Evolutionary conservation across 768 basidiomycete genomes (phyloP).

Genomic region (Agrocybe chaxingu): DNA sequence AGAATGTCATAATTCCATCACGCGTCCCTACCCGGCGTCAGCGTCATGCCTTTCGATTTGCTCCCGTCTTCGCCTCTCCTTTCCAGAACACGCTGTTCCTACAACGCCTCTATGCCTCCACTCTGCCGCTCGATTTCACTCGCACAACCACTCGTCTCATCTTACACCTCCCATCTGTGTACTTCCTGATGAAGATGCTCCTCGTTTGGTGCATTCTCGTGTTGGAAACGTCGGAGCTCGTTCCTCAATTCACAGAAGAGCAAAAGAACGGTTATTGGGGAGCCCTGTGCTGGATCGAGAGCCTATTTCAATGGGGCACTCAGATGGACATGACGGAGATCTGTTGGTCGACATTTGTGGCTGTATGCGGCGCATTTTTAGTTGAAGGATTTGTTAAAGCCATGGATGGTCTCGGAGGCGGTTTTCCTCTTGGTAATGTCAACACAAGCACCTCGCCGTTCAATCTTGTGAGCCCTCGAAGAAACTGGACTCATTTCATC

Average conservation of each 20-base stretch:
- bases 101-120: conserved; percentile 27
- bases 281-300: conserved; percentile 20
- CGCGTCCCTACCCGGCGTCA: conserved; percentile 29
- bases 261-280: conserved; percentile 15
- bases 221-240: conserved; percentile 45
- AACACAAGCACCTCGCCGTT: conserved; percentile 58
- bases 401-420: conserved; percentile 55
- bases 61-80: conserved; percentile 13
- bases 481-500: conserved; percentile 1
- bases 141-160: conserved; percentile 55
- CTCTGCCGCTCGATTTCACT: conserved; percentile 67
- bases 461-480: conserved; percentile 54
- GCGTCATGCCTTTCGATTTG: conserved; percentile 24
- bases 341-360: conserved; percentile 72
- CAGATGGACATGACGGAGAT: conserved; percentile 55
- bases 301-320: conserved; percentile 42
- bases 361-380: conserved; percentile 63
- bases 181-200: conserved; percentile 54
- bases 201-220: conserved; percentile 57
- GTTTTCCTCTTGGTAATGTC: conserved; percentile 31
- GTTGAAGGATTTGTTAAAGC: conserved; percentile 67
- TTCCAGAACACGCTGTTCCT: conserved; percentile 17
- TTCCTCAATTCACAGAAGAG: conserved; percentile 15
- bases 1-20: conserved; percentile 73
- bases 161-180: conserved; percentile 63